Base-by-base conservation (phyloP, 2,329 filamentous ascomycete genomes). In the Colletotrichum sansevieriae region DNA sequence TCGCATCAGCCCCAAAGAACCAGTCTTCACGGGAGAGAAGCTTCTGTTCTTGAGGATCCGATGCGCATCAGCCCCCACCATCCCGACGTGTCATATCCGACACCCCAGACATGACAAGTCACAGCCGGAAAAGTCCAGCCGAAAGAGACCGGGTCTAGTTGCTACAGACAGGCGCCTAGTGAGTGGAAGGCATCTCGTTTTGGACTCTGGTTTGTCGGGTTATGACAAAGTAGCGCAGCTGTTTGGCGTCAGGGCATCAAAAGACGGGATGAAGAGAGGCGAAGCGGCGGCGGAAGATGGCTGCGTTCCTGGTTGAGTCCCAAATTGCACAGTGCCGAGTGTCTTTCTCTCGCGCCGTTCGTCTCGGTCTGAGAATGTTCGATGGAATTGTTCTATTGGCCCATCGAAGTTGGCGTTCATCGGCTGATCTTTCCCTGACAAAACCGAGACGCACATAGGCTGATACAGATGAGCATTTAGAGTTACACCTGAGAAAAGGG, bases 111-210 rank as follows among this genome's bases (percentile, higher is more conserved):
- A 52, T 35, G 39, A 29, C 20, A n/a, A 37, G 22, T 64, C 59
- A 37, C 37, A 64, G 65, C 12, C 20, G 37, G 52, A 56, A 35
- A 68, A 52, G 60, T 46, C 18, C 22, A 64, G 37, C 65, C 65
- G 60, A 68, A 20, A 33, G 18, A 25, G 8, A 44, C 56, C 60
- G 61, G 61, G 65, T 67, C 49, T 25, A 51, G n/a, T 57, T 67
- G 60, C 60, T 58, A 58, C 43, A 57, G 6, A 11, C 20, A 5
- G 29, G 37, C 37, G 44, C 39, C 18, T 52, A 22, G 22, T 22
- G 22, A 22, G 22, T 2, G 22, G 22, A 22, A 3, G 22, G 22
- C 22, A 22, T 22, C 22, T 37, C 13, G 51, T 43, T 44, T 37
- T 44, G 43, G 37, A 13, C 39, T 35, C 29, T 22, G 3, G 3